Conservation (phyloP, 1,284 basidiomycete genomes). For the Kwoniella shivajii region DNA sequence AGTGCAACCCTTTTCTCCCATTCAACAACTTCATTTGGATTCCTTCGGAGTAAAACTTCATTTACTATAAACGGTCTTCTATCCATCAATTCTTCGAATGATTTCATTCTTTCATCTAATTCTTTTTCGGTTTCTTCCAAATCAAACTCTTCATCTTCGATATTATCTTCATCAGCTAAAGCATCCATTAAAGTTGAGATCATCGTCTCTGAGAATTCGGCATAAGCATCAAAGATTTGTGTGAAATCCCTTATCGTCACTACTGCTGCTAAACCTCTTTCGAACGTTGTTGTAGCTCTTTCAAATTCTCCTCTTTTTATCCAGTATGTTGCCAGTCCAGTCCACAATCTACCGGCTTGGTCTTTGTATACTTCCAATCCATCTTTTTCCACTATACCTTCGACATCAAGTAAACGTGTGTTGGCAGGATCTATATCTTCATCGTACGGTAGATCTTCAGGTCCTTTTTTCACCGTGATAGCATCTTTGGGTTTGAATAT, state of each 20-base stretch:
- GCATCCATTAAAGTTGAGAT: slow-evolving; percentile 91
- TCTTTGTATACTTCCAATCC: slow-evolving; percentile 90
- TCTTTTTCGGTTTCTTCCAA: slow-evolving; percentile 78
- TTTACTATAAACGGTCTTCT: slow-evolving; percentile 94
- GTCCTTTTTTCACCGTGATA: slow-evolving; percentile 52
- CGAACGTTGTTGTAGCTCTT: slow-evolving; percentile 81
- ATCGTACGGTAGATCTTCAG: slow-evolving; percentile 63
- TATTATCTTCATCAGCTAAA: slow-evolving; percentile 60
- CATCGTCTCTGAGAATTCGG: slow-evolving; percentile 89
- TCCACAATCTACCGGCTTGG: slow-evolving; percentile 94
- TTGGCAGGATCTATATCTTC: slow-evolving; percentile 81
- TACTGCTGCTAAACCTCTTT: slow-evolving; percentile 78
- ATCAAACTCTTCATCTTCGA: slow-evolving; percentile 72
- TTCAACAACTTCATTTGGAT: slow-evolving; percentile 97
- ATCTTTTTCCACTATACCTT: slow-evolving; percentile 78
- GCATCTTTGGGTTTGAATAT: slow-evolving; percentile 33
- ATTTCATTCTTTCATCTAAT: slow-evolving; percentile 85
- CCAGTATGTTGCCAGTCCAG: slow-evolving; percentile 96
- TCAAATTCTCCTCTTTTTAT: slow-evolving; percentile 96
- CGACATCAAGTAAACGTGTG: slow-evolving; percentile 77
- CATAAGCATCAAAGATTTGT: slow-evolving; percentile 96
- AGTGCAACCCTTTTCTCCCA: slow-evolving; percentile 98
- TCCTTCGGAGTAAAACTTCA: slow-evolving; percentile 88
- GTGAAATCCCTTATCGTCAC: slow-evolving; percentile 97
- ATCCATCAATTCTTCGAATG: slow-evolving; percentile 94